Base-by-base conservation (phyloP, 768 basidiomycete species). In the Antrodiella citrinella region DNA sequence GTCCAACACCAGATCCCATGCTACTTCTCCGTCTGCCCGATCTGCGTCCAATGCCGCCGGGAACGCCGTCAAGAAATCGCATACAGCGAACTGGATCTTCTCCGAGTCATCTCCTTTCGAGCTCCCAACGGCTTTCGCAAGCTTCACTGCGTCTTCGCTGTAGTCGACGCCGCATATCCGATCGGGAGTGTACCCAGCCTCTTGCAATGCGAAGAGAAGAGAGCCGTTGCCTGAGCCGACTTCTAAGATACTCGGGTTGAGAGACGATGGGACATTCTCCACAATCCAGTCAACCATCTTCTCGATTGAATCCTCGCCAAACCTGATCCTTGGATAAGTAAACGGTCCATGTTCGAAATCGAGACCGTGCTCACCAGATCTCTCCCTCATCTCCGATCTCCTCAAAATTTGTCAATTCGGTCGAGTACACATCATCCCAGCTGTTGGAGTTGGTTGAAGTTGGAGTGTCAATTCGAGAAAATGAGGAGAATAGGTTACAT, bases 361-460 rank as follows among this genome's bases (percentile, higher is more conserved):
- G n/a, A 41, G 3, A 49, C 11, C 30, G 35, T 21, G 10, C 13
- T 45, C 38, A 88, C 90, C 90, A 92, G 21, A 89, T 72, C 65
- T 92, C 90, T 26, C 90, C 90, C 64, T 90, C 87, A 60, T 91
- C 87, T 18, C 85, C 83, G 24, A 81, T 78, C 46, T 89, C 90
- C 24, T 79, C 69, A 53, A 89, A 91, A 59, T 86, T 86, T 30
- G 61, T 63, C 25, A 91, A 66, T 59, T 92, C 90, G 39, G 74
- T 71, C 35, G 80, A 69, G 64, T 91, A 92, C 5, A 86, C 81
- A 40, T 70, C 57, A 60, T 91, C 86, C 90, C 90, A 91, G 63
- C 88, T 91, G 41, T 10, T 5, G 35, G 10, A 38, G 18, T 10
- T 10, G n/a, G n/a, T n/a, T n/a, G n/a, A n/a, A n/a, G n/a, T n/a